These are phyloP conservation scores for Crithidia mellificae DNA, from an alignment of 208 protist genomes.

Conservation along the genomic window DNA sequence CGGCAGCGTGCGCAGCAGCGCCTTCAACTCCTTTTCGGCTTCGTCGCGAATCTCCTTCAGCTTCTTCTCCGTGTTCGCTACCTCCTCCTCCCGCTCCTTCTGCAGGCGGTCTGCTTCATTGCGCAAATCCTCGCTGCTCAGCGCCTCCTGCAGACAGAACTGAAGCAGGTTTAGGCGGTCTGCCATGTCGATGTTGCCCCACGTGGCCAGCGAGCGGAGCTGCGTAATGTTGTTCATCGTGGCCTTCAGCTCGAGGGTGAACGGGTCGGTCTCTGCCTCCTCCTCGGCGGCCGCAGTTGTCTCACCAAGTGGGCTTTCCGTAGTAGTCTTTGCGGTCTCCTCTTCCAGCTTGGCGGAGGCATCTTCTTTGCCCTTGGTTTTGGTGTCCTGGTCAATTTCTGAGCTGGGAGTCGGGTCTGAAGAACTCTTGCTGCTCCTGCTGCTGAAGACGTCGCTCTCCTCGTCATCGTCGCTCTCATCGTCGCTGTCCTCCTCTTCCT, in stretches of 20 bases:
- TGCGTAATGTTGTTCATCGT: constrained; percentile 65
- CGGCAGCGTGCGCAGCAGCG: constrained; percentile 45
- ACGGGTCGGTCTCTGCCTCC: constrained; percentile 30
- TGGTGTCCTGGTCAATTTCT: constrained; percentile 6
- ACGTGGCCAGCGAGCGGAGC: constrained; percentile 67
- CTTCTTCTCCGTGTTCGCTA: constrained; percentile 49
- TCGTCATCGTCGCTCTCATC: constrained; percentile 37
- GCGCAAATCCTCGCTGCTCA: constrained; percentile 50
- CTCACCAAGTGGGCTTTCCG: too few relatives aligned
- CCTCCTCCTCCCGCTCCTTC: constrained; percentile 54
- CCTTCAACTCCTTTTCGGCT: constrained; percentile 75
- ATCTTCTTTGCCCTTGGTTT: background rate
- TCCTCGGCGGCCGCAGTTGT: constrained; percentile 1
- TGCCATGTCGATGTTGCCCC: constrained; percentile 76
- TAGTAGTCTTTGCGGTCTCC: background rate
- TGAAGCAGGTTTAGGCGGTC: constrained; percentile 82
- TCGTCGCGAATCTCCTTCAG: constrained; percentile 73
- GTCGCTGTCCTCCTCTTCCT: constrained; percentile 19
- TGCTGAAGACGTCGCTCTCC: too few relatives aligned
- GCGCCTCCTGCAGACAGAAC: constrained; percentile 69
- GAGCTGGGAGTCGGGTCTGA: background rate
- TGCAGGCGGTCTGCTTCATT: constrained; percentile 61
- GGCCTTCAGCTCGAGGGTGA: constrained; percentile 49
- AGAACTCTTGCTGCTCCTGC: constrained; percentile 15
- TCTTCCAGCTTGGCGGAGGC: constrained; percentile 4